Evolutionary conservation across 306 rosid genomes (phyloP), one percentile per base, ranked within the genome.

Genomic region (Rosa persica): DNA sequence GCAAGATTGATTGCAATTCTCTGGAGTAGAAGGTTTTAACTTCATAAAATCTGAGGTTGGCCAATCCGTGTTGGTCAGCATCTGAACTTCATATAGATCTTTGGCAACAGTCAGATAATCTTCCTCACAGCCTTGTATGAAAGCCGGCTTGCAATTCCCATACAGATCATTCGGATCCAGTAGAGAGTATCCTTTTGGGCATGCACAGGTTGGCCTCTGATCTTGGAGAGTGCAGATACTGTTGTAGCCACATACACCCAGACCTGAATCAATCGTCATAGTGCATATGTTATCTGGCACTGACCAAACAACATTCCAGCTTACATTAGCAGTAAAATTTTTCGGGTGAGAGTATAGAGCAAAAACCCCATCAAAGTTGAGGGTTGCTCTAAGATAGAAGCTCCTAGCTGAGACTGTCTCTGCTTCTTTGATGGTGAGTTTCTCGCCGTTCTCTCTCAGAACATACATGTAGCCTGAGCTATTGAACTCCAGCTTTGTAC

Each of bases 291-390:
- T 15, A 12, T 54, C 58, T 5, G 81, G 85, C 2, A 0, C 3
- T 16, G 47, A 72, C 81, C 81, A 65, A 46, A 52, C 44, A 42
- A 2, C 1, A 42, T 47, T 66, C 85, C 81, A 82, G 38, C 76
- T 52, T n/a, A 7, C 55, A 48, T 39, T 77, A 40, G 46, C 76
- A 5, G 27, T 30, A 25, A 78, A 20, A 49, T 19, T 82, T 60
- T 54, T 90, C 1, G 89, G 86, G 44, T 79, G 74, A 55, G 71
- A 77, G 30, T 86, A 80, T 51, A 40, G 17, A 0, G 82, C 51
- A 8, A 90, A 83, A 86, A 81, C 70, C n/a, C 91, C 94, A 52
- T 88, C 90, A 81, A 79, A 90, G 52, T 81, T 61, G 7, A 90
- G 82, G 1, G 84, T 86, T 57, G 90, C 87, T 75, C 88, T 88